Conservation (phyloP, 768 basidiomycete species). For the Lentinula boryana region DNA sequence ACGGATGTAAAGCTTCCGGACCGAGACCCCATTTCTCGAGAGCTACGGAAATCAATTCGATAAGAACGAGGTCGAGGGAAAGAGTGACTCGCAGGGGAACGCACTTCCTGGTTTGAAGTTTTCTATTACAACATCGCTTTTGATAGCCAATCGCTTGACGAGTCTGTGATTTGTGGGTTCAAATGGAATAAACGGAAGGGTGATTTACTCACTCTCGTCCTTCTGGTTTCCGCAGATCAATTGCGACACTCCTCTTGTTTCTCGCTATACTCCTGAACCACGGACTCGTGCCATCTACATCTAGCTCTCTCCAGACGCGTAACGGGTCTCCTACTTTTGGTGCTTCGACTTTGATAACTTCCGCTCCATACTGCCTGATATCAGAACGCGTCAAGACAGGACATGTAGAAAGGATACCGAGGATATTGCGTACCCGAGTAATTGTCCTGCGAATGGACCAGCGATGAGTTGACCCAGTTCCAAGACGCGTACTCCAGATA, state of each 20-base stretch:
- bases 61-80: too few relatives aligned
- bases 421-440: constrained; percentile 46
- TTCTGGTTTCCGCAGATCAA: constrained; percentile 54
- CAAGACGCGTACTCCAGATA: constrained; percentile 57
- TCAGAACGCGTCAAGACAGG: not conserved
- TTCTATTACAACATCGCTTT: constrained; percentile 63
- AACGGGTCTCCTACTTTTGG: constrained; percentile 60
- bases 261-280: constrained; percentile 70
- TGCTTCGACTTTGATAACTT: constrained; percentile 68
- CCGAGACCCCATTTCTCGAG: constrained; percentile 67
- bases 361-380: constrained; percentile 62
- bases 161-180: constrained; percentile 31
- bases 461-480: constrained; percentile 70
- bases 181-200: not conserved
- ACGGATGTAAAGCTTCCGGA: constrained; percentile 51
- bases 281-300: constrained; percentile 64
- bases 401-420: not conserved
- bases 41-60: constrained; percentile 28
- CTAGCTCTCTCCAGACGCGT: constrained; percentile 66
- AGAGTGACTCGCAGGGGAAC: constrained; percentile 14
- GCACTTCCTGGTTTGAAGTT: constrained; percentile 74
- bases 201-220: constrained; percentile 39
- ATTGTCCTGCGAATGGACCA: constrained; percentile 67
- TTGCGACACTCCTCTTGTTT: constrained; percentile 71
- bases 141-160: constrained; percentile 52